Percentiles rank a stretch among this genome's conserved stretches.
Conservation (phyloP, 164 flowering plant species). For the Euptelea pleiosperma region DNA sequence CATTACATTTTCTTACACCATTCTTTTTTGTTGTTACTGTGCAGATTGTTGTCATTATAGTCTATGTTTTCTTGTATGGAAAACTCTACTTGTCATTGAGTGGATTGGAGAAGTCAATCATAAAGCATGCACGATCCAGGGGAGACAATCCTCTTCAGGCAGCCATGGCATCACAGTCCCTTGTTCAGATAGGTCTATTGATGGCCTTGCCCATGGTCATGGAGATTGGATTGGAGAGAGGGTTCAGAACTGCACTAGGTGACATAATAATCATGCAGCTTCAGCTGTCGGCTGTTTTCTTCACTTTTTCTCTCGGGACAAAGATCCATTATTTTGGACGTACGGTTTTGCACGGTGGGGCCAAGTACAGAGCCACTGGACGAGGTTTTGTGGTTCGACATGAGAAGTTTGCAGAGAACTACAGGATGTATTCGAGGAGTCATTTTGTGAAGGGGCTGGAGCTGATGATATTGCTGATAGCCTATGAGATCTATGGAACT, state of each 20-base stretch:
- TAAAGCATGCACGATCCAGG: conserved; percentile 50
- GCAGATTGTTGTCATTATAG: conserved; percentile 80
- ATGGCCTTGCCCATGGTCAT: conserved; percentile 92
- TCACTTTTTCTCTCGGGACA: conserved; percentile 96
- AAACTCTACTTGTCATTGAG: conserved; percentile 77
- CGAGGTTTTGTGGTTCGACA: conserved; percentile 97
- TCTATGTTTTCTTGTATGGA: conserved; percentile 85
- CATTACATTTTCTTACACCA: conserved; percentile 8
- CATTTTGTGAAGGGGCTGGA: conserved; percentile 93
- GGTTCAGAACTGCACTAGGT: conserved; percentile 80
- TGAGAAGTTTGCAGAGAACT: conserved; percentile 93
- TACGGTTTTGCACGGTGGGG: conserved; percentile 94
- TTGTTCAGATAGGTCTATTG: conserved; percentile 84
- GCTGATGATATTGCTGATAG: conserved; percentile 66
- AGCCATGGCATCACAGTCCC: conserved; percentile 89
- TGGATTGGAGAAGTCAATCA: conserved; percentile 78
- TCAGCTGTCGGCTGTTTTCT: conserved; percentile 89
- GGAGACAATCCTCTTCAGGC: conserved; percentile 62
- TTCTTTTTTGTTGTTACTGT: conserved; percentile 11
- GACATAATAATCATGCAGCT: conserved; percentile 93
- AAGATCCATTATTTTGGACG: conserved; percentile 89
- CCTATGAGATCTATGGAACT: conserved; percentile 59
- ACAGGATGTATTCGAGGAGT: conserved; percentile 93
- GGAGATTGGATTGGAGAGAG: conserved; percentile 96
- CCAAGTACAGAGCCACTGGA: conserved; percentile 98